Percentiles rank a stretch among this genome's conserved stretches.
Evolutionary conservation across 2,329 filamentous ascomycete species (phyloP).

Genomic region (Emericellopsis cladophorae): DNA sequence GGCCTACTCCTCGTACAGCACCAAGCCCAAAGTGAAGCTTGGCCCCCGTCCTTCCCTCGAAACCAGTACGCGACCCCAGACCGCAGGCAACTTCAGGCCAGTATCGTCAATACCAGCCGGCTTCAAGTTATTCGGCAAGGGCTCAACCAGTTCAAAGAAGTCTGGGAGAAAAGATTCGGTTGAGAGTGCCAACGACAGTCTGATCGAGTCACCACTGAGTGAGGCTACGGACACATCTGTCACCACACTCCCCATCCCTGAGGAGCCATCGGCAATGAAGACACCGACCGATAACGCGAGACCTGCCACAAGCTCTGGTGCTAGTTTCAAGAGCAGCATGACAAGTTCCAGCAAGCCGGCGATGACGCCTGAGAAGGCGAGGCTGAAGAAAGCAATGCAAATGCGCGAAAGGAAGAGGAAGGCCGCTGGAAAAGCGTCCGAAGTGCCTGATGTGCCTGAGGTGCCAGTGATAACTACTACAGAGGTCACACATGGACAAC

Average conservation of each 20-base stretch:
- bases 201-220: constrained; percentile 17
- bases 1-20: constrained; percentile 32
- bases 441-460: neutral
- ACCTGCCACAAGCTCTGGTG: constrained; percentile 31
- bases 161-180: constrained; percentile 4
- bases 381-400: constrained; percentile 89
- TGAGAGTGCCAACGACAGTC: constrained; percentile 1
- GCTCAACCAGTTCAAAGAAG: constrained; percentile 25
- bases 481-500: neutral
- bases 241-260: constrained; percentile 21
- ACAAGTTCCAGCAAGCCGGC: constrained; percentile 31
- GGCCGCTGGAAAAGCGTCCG: constrained; percentile 14
- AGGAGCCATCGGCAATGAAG: constrained; percentile 11
- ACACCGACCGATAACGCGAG: constrained; percentile 10
- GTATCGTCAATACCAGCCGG: constrained; percentile 70
- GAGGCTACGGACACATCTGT: constrained; percentile 22
- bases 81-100: constrained; percentile 51
- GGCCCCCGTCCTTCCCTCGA: constrained; percentile 73
- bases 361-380: constrained; percentile 79
- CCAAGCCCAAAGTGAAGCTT: constrained; percentile 76
- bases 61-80: constrained; percentile 43
- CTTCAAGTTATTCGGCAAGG: constrained; percentile 57
- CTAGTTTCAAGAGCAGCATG: constrained; percentile 23
- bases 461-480: neutral
- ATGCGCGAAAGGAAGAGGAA: constrained; percentile 68